Base-by-base conservation (phyloP, 306 rosid genomes). In the Rosa rugosa region DNA sequence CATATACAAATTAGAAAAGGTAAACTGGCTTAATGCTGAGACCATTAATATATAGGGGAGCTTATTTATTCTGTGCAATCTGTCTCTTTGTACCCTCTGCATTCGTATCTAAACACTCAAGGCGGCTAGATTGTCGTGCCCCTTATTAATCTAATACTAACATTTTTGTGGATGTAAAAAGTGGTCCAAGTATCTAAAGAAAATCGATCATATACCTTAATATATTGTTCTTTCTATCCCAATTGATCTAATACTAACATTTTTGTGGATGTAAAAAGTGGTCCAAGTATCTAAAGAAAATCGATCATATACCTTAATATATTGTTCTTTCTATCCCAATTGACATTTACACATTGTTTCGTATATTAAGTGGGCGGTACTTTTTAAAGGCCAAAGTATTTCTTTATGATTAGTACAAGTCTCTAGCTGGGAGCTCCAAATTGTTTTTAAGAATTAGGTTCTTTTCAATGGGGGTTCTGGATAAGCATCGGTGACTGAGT, bases 401-500 rank as follows among this genome's bases (percentile, higher is more conserved):
- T 45, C 57, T 45, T 70, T 45, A 49, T 11, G 57, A 69, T 69
- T 69, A n/a, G 22, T 44, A 42, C 12, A 69, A 22, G 17, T 46
- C 41, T 23, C 10, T 6, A 12, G 69, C 20, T 63, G 42, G 42
- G 42, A 63, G 13, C 68, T 25, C 20, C 18, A 60, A 23, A 12
- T 13, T 25, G 16, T 12, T 4, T 63, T 16, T 63, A 14, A 12
- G 69, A 31, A 31, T 27, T 31, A 34, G 38, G 41, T 63, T 31
- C 11, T 63, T 65, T 17, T 65, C 23, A 2, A 38, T 17, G 14
- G 46, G 44, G 23, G 38, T 27, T 34, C 25, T 2, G 31, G 77
- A 73, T 73, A 73, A 51, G 34, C 40, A 34, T 53, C 18, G 36
- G 76, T 22, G 63, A 8, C 46, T 17, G 23, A 50, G 76, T 50